Evolutionary conservation across 768 basidiomycete genomes (phyloP).

Genomic region (Plicaturopsis crispa): DNA sequence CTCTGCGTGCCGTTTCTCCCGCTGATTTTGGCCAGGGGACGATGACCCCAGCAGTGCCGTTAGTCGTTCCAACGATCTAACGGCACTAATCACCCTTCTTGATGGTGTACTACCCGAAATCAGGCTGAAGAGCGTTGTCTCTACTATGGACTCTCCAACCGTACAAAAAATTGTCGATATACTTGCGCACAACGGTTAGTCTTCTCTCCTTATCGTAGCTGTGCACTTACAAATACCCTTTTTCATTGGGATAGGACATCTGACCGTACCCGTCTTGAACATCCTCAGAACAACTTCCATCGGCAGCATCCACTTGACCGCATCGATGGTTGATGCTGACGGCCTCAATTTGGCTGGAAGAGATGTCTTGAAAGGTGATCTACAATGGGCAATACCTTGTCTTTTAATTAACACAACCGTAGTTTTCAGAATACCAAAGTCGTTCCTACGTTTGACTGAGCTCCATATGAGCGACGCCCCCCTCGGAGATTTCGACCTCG

Average conservation of each 20-base stretch:
- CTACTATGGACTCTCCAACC: conserved; percentile 17
- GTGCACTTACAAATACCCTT: background rate
- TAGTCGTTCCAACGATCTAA: no score
- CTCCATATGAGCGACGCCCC: conserved; percentile 41
- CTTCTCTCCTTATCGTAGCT: conserved; percentile 28
- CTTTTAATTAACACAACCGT: no score
- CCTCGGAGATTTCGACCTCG: conserved; percentile 40
- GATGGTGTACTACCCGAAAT: conserved; percentile 40
- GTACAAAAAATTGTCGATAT: conserved; percentile 36
- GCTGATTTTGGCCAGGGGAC: no score
- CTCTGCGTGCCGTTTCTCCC: no score
- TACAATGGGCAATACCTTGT: no score
- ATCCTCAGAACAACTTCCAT: conserved; percentile 40
- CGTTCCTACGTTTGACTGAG: conserved; percentile 41
- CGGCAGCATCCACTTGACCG: conserved; percentile 32
- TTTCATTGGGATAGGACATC: conserved; percentile 28
- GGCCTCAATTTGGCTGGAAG: conserved; percentile 40
- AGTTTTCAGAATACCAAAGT: conserved; percentile 37
- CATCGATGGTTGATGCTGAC: conserved; percentile 38
- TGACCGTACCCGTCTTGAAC: conserved; percentile 36
- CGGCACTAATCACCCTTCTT: conserved; percentile 18
- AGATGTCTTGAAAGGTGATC: conserved; percentile 39
- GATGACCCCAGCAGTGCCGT: no score
- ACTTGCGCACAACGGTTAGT: conserved; percentile 16
- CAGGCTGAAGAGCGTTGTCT: conserved; percentile 35